Base-by-base conservation (phyloP, 257 asterid genomes). In the Gynochthodes officinalis region DNA sequence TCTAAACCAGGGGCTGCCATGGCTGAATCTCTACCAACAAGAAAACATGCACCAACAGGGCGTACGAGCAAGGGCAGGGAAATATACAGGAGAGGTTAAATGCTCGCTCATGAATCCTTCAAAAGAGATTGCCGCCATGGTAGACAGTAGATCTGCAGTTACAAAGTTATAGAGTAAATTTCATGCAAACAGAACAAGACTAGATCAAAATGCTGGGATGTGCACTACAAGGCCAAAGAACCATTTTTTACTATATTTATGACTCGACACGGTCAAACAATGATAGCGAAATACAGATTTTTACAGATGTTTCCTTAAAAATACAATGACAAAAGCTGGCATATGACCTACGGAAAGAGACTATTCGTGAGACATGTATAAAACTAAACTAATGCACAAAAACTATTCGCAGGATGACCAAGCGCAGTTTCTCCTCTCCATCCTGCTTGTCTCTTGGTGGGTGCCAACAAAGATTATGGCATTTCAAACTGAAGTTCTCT, bases 111-210 rank as follows among this genome's bases (percentile, higher is more conserved):
- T 49, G 28, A 21, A 68, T 52, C 52, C 52, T 16, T 69, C 19
- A 8, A 18, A 37, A 2, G 5, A 12, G 60, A 48, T 18, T n/a
- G 28, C 61, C 23, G 62, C 25, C 64, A 37, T 68, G 33, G 48
- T 30, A 18, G 3, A 19, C 48, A n/a, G 32, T 7, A 67, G 13
- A 57, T 69, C 73, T 69, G 73, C 73, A 69, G 2, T 21, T 50
- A 25, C 13, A 23, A 54, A 35, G 52, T 69, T 0, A 54, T 3
- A 11, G 23, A 57, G 64, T 53, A 23, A 13, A 43, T 6, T 27
- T 35, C 52, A 53, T 53, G 40, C 37, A 70, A 70, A 40, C 27
- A 16, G 49, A 0, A 64, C 0, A 11, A n/a, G 21, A 21, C 33
- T 19, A 0, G 13, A 50, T 50, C 57, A 50, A 21, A 50, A 5